phyloP scores from a whole-genome alignment of 495 filamentous ascomycete species.

The Podospora pseudocomata region DNA sequence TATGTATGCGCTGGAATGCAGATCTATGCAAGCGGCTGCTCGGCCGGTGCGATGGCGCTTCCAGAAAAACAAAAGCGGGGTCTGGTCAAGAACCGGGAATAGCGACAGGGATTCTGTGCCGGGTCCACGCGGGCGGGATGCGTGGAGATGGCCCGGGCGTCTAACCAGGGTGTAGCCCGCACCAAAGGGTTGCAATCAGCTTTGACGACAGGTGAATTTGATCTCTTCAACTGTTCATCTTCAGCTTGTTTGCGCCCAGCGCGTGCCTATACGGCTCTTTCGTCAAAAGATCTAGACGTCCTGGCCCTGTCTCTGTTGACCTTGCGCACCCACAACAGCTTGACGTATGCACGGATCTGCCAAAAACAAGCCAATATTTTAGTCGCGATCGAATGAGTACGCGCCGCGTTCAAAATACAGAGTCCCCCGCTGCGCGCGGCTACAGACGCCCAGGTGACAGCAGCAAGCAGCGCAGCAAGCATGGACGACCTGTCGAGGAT shows the following conservation, averaged over 20 bases:
- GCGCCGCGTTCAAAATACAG: conserved; percentile 3
- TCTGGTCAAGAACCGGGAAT: background rate
- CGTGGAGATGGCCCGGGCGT: background rate
- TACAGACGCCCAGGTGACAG: background rate
- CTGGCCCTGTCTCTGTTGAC: background rate
- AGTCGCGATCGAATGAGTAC: conserved; percentile 3
- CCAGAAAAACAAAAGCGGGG: background rate
- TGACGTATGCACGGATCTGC: background rate
- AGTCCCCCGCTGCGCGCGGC: background rate
- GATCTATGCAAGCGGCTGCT: background rate
- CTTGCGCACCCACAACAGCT: background rate
- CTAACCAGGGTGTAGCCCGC: background rate
- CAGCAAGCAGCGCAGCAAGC: background rate
- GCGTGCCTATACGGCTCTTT: background rate
- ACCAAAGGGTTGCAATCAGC: background rate
- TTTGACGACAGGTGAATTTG: background rate
- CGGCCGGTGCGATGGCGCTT: background rate
- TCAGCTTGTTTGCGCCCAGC: background rate
- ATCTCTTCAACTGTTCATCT: background rate
- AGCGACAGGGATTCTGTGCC: conserved; percentile 4
- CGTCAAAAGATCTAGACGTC: no score
- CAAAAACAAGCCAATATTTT: background rate
- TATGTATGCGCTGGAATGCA: background rate
- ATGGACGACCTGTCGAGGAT: conserved; percentile 24
- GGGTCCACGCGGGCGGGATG: conserved; percentile 9